Conservation (phyloP, 2,329 filamentous ascomycete genomes). For the Apiospora hydei region DNA sequence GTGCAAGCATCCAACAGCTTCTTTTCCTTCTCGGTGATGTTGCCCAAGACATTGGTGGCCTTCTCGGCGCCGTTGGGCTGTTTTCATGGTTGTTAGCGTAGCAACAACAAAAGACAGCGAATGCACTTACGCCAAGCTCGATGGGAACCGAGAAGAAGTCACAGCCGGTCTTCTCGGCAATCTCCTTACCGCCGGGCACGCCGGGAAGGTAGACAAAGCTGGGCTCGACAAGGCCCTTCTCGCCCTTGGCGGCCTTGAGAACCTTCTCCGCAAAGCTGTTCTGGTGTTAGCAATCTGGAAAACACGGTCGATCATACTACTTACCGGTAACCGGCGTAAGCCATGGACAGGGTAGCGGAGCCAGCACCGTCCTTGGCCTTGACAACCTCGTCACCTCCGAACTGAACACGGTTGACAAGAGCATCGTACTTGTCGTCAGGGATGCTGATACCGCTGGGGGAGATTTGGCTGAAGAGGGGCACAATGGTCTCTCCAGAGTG, state of each 20-base stretch:
- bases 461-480: slow-evolving; percentile 92
- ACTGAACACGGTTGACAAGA: slow-evolving; percentile 94
- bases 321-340: slow-evolving; percentile 91
- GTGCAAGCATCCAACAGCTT: slow-evolving; percentile 78
- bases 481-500: slow-evolving; percentile 99
- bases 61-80: slow-evolving; percentile 87
- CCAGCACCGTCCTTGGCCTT: slow-evolving; percentile 92
- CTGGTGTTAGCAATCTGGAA: slow-evolving; percentile 30
- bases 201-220: slow-evolving; percentile 96
- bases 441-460: slow-evolving; percentile 75
- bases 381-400: slow-evolving; percentile 96
- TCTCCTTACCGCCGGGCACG: slow-evolving; percentile 84
- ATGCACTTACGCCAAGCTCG: slow-evolving; percentile 84
- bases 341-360: slow-evolving; percentile 93
- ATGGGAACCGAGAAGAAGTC: slow-evolving; percentile 98
- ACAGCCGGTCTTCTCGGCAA: slow-evolving; percentile 81
- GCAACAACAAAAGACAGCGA: slow-evolving; percentile 23
- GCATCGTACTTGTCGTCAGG: slow-evolving; percentile 89
- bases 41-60: slow-evolving; percentile 78
- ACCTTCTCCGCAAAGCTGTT: slow-evolving; percentile 90
- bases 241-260: slow-evolving; percentile 85
- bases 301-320: slow-evolving; percentile 35
- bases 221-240: slow-evolving; percentile 92
- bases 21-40: slow-evolving; percentile 88
- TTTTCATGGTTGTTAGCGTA: slow-evolving; percentile 27